Base-by-base conservation (phyloP, 1,139 yeast species). In the Candida sp. region DNA sequence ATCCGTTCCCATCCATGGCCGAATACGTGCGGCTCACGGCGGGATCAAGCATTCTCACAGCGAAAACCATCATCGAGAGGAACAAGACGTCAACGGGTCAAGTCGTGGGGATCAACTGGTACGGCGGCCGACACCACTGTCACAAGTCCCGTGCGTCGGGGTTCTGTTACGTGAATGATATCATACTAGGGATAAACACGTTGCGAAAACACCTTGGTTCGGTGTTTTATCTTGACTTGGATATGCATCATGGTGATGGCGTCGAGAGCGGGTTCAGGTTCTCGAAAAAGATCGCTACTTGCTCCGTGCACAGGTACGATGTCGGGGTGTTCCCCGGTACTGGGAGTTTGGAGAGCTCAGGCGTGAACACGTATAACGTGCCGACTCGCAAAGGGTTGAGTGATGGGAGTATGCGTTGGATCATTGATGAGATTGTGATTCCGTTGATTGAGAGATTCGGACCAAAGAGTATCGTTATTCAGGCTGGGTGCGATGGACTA, bases 101-200 rank as follows among this genome's bases (percentile, higher is more conserved):
- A 42, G 60, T 67, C 4, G 69, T 85, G 2, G 86, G 80, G 0
- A 73, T 88, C 43, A 87, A 87, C 60, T 88, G 93, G 93, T 83
- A 83, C 59, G 96, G 96, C 2, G 96, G 96, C 1, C 66, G 96
- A 47, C 96, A 88, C 61, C 96, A 88, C 65, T 85, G 87, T 5
- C 71, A 68, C 39, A 80, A 79, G 56, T 62, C 76, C 0, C 69
- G 63, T 40, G 89, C 91, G 1, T 76, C 88, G 11, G 96, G 96
- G 4, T 88, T 86, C 60, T 88, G 96, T 62, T 88, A 88, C 59
- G 70, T 86, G 5, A 88, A 88, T 58, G 96, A 88, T 61, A 77
- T 85, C 5, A 85, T 83, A 0, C 61, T 88, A 23, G 78, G 84
- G 0, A 84, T 88, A 3, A 66, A 65, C 44, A 45, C 54, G 2